phyloP scores from a whole-genome alignment of 2,329 filamentous ascomycete species.

The Phialemoniopsis sp. region DNA sequence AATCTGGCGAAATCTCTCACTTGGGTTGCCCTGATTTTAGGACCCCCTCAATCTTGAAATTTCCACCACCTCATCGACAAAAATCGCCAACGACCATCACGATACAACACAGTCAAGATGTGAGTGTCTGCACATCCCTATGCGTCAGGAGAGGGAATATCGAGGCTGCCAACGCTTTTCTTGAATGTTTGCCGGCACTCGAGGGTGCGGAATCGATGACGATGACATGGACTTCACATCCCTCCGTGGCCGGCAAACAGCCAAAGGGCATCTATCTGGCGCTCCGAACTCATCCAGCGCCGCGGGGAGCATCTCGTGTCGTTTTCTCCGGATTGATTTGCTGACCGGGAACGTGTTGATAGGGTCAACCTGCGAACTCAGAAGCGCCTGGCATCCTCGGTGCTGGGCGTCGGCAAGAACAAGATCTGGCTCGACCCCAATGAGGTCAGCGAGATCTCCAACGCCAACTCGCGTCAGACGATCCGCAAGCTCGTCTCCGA shows the following conservation, averaged over 20 bases:
- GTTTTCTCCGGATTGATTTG: neutral
- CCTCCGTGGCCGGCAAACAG: neutral
- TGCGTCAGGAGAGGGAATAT: neutral
- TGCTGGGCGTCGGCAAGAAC: constrained; percentile 98
- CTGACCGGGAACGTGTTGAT: constrained; percentile 18
- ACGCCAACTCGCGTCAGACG: constrained; percentile 99
- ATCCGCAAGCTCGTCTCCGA: constrained; percentile 99
- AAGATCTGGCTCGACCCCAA: constrained; percentile 99
- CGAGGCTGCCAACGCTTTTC: neutral
- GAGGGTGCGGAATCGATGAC: too few species aligned
- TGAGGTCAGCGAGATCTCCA: constrained; percentile 98
- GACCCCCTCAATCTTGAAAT: constrained; percentile 15
- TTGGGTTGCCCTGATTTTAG: too few species aligned
- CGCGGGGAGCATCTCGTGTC: neutral
- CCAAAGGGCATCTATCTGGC: neutral
- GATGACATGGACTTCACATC: too few species aligned
- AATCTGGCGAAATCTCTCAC: too few species aligned
- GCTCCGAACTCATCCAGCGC: too few species aligned
- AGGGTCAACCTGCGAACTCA: constrained; percentile 99
- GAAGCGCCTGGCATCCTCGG: constrained; percentile 98
- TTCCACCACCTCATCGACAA: constrained; percentile 8
- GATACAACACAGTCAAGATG: constrained; percentile 31
- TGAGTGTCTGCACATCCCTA: constrained; percentile 20
- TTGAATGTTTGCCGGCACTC: too few species aligned
- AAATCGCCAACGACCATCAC: constrained; percentile 28